phyloP scores from a whole-genome alignment of 2,329 filamentous ascomycete genomes.

The Leptographium wingfieldii region DNA sequence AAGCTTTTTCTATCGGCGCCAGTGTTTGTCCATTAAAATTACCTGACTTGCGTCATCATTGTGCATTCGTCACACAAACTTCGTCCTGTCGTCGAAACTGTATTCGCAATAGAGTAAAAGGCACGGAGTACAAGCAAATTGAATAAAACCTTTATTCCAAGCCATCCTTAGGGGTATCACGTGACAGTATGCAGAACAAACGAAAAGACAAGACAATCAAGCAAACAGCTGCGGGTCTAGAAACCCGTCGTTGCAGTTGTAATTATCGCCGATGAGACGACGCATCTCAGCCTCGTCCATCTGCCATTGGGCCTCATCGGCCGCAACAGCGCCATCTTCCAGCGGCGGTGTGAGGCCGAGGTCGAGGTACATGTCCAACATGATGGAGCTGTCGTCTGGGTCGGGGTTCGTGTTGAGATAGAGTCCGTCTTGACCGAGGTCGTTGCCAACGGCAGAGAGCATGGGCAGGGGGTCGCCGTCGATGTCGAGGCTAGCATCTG shows the following conservation, averaged over 20 bases:
- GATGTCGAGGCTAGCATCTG: background rate
- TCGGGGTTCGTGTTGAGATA: background rate
- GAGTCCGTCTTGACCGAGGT: background rate
- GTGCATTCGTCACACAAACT: too few species aligned
- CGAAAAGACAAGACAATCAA: background rate
- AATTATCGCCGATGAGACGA: conserved; percentile 13
- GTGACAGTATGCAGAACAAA: background rate
- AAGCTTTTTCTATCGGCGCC: too few species aligned
- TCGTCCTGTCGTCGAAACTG: too few species aligned
- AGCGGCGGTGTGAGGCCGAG: background rate
- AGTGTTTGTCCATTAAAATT: too few species aligned
- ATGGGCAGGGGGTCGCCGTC: conserved; percentile 1
- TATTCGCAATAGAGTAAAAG: too few species aligned
- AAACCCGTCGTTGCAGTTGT: background rate
- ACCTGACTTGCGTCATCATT: too few species aligned
- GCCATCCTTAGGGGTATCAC: background rate
- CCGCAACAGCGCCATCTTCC: background rate
- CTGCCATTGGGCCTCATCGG: conserved; percentile 11
- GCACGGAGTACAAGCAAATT: too few species aligned
- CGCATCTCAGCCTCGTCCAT: conserved; percentile 17
- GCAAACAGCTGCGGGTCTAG: conserved; percentile 11
- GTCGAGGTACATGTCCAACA: conserved; percentile 3
- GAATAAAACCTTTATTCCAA: too few species aligned
- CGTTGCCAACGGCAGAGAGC: background rate
- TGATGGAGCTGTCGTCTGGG: background rate